Conservation (phyloP, 306 rosid genomes). For the Cucumis hystrix region DNA sequence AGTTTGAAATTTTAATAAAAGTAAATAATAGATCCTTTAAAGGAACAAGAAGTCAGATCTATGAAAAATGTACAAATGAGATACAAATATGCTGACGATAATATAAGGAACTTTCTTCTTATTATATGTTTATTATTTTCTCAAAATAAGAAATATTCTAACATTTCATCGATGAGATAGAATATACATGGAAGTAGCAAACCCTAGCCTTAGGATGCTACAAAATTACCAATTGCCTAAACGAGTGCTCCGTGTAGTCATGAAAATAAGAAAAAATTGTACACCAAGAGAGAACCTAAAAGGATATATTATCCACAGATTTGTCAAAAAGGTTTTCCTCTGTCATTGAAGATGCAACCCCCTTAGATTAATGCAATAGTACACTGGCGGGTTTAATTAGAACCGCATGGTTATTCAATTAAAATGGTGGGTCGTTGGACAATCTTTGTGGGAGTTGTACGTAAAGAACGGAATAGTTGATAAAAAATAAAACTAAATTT, state of each 20-base stretch:
- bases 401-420: not conserved
- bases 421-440: not conserved
- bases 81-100: not conserved
- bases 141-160: not conserved
- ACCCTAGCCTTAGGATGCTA: not conserved
- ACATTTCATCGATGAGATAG: not conserved
- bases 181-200: not conserved
- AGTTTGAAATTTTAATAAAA: not conserved
- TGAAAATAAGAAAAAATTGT: not conserved
- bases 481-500: not conserved
- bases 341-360: not conserved
- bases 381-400: not conserved
- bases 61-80: not conserved
- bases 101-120: not conserved
- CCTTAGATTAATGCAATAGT: not conserved
- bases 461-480: not conserved
- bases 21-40: not conserved
- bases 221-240: not conserved
- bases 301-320: too few species aligned
- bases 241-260: not conserved
- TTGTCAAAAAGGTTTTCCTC: not conserved
- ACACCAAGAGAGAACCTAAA: not conserved
- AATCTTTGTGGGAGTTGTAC: not conserved
- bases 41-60: not conserved
- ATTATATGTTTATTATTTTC: not conserved